Evolutionary conservation across 768 basidiomycete species (phyloP).

Genomic region (Podaxis sp.): DNA sequence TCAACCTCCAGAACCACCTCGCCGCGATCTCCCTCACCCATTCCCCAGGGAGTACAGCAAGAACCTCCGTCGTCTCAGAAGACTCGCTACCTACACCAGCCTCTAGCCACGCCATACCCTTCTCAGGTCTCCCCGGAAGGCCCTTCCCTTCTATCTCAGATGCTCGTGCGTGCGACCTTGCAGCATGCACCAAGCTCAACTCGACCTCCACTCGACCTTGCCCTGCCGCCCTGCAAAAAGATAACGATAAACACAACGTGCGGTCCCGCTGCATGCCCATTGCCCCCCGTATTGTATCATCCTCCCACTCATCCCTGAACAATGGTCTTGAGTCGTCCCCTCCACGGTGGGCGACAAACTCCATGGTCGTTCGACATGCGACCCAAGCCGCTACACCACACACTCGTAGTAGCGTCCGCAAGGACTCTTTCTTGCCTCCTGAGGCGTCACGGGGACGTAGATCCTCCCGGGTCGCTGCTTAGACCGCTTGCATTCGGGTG

Average conservation of each 20-base stretch:
- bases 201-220: background rate
- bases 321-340: conserved; percentile 3
- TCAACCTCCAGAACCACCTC: conserved; percentile 31
- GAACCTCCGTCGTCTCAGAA: conserved; percentile 37
- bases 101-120: conserved; percentile 36
- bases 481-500: background rate
- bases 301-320: conserved; percentile 9
- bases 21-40: conserved; percentile 27
- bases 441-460: conserved; percentile 8
- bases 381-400: conserved; percentile 4
- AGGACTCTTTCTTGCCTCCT: background rate
- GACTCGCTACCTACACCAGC: conserved; percentile 52
- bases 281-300: conserved; percentile 2
- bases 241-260: background rate
- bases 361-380: conserved; percentile 7
- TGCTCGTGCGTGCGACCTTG: conserved; percentile 11
- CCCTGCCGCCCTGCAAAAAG: background rate
- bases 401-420: conserved; percentile 6
- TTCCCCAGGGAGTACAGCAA: conserved; percentile 26
- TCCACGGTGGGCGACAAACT: conserved; percentile 9
- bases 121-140: conserved; percentile 22
- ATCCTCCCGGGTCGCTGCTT: conserved; percentile 7
- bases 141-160: conserved; percentile 14
- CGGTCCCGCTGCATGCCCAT: conserved; percentile 9
- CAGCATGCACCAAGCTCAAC: conserved; percentile 8